Conservation (phyloP, 1,284 basidiomycete genomes). For the Ganoderma lingzhi region DNA sequence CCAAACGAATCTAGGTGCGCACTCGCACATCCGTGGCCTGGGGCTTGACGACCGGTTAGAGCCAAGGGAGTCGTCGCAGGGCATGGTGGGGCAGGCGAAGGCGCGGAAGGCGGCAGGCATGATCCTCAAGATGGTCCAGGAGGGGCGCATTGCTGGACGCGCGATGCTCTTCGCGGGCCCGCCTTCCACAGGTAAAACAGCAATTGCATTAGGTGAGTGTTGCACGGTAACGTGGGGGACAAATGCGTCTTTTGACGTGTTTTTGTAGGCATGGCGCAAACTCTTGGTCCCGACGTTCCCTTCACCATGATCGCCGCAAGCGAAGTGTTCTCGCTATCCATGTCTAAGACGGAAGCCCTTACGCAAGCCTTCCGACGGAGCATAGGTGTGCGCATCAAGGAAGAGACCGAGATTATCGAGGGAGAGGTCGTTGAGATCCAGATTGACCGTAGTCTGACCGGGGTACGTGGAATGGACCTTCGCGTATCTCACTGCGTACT, state of each 20-base stretch:
- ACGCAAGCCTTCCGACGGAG: slow-evolving; percentile 96
- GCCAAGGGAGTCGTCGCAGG: slow-evolving; percentile 88
- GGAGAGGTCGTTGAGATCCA: slow-evolving; percentile 99
- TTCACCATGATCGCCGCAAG: slow-evolving; percentile 98
- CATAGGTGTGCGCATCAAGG: slow-evolving; percentile 97
- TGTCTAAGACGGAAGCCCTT: slow-evolving; percentile 98
- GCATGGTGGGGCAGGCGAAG: slow-evolving; percentile 96
- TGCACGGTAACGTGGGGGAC: too few species aligned
- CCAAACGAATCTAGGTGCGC: slow-evolving; percentile 70
- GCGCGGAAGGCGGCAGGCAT: slow-evolving; percentile 97
- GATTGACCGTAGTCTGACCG: slow-evolving; percentile 96
- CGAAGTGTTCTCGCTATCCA: slow-evolving; percentile 97
- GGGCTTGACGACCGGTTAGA: slow-evolving; percentile 94
- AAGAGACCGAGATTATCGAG: slow-evolving; percentile 97
- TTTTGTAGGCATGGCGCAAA: slow-evolving; percentile 91
- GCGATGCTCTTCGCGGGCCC: slow-evolving; percentile 97
- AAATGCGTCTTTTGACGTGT: not conserved
- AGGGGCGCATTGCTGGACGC: slow-evolving; percentile 93
- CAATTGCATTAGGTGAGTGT: slow-evolving; percentile 87
- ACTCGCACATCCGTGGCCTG: slow-evolving; percentile 96
- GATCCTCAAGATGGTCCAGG: slow-evolving; percentile 98
- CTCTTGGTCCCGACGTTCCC: slow-evolving; percentile 91
- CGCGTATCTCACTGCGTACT: not conserved
- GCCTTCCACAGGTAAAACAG: slow-evolving; percentile 96
- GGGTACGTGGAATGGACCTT: slow-evolving; percentile 62